A percentile compares a stretch with the other conserved stretches of the same genome.
These are phyloP conservation scores for Pythium graminicola DNA, from an alignment of 352 stramenopile species.

Conservation along the genomic window DNA sequence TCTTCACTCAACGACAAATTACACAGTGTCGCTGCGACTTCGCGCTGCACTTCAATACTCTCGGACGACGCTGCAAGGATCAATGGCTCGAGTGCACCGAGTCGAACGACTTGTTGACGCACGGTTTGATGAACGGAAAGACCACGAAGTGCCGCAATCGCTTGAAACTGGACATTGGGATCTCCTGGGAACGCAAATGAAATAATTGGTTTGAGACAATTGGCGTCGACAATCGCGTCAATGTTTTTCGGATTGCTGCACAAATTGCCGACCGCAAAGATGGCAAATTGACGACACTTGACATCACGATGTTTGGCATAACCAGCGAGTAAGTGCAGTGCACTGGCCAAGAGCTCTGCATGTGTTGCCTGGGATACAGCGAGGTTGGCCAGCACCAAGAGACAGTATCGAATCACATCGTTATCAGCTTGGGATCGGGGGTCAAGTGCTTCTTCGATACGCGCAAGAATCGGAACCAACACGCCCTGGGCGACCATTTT, in stretches of 20 bases:
- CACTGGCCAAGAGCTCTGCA: slow-evolving; percentile 62
- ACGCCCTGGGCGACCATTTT: slow-evolving; percentile 87
- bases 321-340: slow-evolving; percentile 83
- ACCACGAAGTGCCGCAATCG: slow-evolving; percentile 90
- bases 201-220: slow-evolving; percentile 91
- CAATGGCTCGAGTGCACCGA: slow-evolving; percentile 92
- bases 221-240: slow-evolving; percentile 79
- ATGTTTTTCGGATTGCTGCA: slow-evolving; percentile 90
- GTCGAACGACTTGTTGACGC: slow-evolving; percentile 85
- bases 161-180: slow-evolving; percentile 95
- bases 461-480: slow-evolving; percentile 81
- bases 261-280: slow-evolving; percentile 94
- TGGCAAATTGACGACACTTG: slow-evolving; percentile 94
- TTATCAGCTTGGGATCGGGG: slow-evolving; percentile 90
- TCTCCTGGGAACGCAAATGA: slow-evolving; percentile 92
- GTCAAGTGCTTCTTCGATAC: slow-evolving; percentile 88
- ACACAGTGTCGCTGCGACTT: slow-evolving; percentile 92
- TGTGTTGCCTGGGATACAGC: slow-evolving; percentile 84
- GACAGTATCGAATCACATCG: slow-evolving; percentile 93
- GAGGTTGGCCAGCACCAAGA: slow-evolving; percentile 93
- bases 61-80: slow-evolving; percentile 88
- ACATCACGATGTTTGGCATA: slow-evolving; percentile 94
- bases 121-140: slow-evolving; percentile 89
- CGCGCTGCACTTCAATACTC: slow-evolving; percentile 93
- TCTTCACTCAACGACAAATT: slow-evolving; percentile 94